Evolutionary conservation across 768 basidiomycete genomes (phyloP), one percentile per base, ranked within the genome.

Genomic region (Myochromella boudieri): DNA sequence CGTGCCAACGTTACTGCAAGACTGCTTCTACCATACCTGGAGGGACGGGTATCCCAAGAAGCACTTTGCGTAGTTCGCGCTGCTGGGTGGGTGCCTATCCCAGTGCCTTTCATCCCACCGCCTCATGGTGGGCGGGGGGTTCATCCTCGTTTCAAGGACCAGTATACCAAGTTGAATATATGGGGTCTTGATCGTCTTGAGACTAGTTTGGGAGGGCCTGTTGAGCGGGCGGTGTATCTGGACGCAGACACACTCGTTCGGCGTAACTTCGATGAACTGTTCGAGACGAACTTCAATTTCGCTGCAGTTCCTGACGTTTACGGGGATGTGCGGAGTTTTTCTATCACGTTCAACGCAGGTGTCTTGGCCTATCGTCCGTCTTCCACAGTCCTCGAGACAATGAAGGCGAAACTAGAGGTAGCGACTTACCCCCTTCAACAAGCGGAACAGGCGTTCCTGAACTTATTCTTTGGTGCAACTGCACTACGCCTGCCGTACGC

Each of bases 401-500:
- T 74, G 65, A 52, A 62, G 40, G 40, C 33, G 5, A 53, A 49
- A 26, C 49, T 72, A 17, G 53, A 60, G 22, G 48, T 41, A 1
- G 68, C 70, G 6, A 44, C 38, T 10, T 74, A 60, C 53, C 63
- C 63, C 10, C 61, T 51, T 11, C 48, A 56, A 10, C 55, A 67
- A 38, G 72, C 71, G 2, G 72, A 72, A 52, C 72, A 72, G 58
- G 59, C 68, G 17, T 72, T 71, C 57, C 56, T 74, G 20, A 73
- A 72, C 52, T 42, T 68, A 21, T 72, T 64, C 55, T 74, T 66
- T 42, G 70, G 58, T 0, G 57, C 66, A 17, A 61, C 60, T 36
- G 68, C 53, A 17, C 50, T 66, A 10, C 59, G 66, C 9, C 60
- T 74, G 3, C 72, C 72, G 8, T 69, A 68, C 43, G 63, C 63